Conservation (phyloP, 176 grass and related monocot genomes). For the Ananas comosus region DNA sequence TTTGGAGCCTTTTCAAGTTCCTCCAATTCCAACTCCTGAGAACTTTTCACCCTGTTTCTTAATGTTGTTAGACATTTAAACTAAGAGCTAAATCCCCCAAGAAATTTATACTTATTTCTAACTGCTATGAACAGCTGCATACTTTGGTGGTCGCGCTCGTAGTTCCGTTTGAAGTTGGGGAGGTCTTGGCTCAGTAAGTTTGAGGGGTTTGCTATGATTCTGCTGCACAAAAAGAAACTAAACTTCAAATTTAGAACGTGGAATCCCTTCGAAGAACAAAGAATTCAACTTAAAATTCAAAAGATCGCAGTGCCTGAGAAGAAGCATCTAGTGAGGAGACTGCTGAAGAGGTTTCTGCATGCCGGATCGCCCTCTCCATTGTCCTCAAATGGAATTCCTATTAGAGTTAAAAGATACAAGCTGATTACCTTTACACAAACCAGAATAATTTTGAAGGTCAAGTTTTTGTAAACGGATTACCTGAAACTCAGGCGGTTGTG, state of each 20-base stretch:
- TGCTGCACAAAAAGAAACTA: constrained; percentile 8
- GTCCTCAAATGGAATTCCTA: constrained; percentile 89
- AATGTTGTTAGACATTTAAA: background rate
- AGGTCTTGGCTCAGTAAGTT: constrained; percentile 44
- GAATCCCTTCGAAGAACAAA: constrained; percentile 14
- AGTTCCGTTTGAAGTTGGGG: constrained; percentile 75
- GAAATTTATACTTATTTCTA: constrained; percentile 8
- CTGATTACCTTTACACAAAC: background rate
- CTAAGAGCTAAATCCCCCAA: background rate
- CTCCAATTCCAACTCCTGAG: constrained; percentile 79
- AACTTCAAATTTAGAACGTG: background rate
- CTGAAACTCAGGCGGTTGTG: constrained; percentile 58
- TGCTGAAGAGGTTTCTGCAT: constrained; percentile 48
- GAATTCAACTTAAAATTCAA: constrained; percentile 23
- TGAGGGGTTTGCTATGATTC: constrained; percentile 45
- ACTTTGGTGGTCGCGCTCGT: constrained; percentile 71
- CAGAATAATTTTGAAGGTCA: background rate
- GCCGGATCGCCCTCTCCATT: constrained; percentile 59
- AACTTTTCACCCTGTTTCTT: constrained; percentile 60
- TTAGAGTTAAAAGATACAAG: constrained; percentile 8
- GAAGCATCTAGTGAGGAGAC: constrained; percentile 39
- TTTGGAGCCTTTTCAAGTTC: constrained; percentile 80
- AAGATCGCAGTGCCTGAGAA: constrained; percentile 25
- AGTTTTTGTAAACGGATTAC: constrained; percentile 12
- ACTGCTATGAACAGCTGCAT: constrained; percentile 18